Evolutionary conservation across 805 yeast genomes (phyloP), one percentile per base, ranked within the genome.

Genomic region (Wickerhamiella lipophila): DNA sequence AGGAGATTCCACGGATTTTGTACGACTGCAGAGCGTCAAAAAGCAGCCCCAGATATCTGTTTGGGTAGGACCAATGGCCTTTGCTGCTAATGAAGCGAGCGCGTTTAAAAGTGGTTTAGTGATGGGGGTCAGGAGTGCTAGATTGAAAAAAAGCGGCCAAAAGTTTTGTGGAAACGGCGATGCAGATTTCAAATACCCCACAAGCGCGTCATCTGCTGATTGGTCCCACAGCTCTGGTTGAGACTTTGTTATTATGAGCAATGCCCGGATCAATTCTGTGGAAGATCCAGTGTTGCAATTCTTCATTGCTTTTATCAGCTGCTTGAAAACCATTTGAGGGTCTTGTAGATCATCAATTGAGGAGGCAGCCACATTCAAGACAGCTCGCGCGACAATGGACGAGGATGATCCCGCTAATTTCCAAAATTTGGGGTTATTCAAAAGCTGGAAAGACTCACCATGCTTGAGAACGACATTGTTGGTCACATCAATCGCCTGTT

Each of bases 371-470:
- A 75, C 56, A 6, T 62, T 60, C 26, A 75, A 61, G 1, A 72
- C 56, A 0, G 73, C 52, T 48, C 69, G 72, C 49, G 70, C 72
- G 27, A 76, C 58, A 42, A 65, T 64, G 19, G 70, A 60, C 56
- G 71, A 73, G 21, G 64, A 61, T 2, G 68, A 55, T 21, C 63
- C 59, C 39, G 63, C 66, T 6, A 71, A 60, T 23, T 71, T 71
- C 73, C 77, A 74, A 15, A 77, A 54, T 22, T 62, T 59, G n/a
- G 72, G 75, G 15, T 66, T 60, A 1, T 55, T 49, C 6, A 77
- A 55, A n/a, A 77, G 61, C 2, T 27, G 8, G 4, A 44, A 7
- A 11, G 12, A n/a, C 3, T 45, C 40, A 15, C 43, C 51, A 12
- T 54, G 50, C 29, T 22, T 22, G 21, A 50, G 25, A 23, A 26